Base-by-base conservation (phyloP, 2,329 filamentous ascomycete species). In the Fusarium pseudocircinatum region DNA sequence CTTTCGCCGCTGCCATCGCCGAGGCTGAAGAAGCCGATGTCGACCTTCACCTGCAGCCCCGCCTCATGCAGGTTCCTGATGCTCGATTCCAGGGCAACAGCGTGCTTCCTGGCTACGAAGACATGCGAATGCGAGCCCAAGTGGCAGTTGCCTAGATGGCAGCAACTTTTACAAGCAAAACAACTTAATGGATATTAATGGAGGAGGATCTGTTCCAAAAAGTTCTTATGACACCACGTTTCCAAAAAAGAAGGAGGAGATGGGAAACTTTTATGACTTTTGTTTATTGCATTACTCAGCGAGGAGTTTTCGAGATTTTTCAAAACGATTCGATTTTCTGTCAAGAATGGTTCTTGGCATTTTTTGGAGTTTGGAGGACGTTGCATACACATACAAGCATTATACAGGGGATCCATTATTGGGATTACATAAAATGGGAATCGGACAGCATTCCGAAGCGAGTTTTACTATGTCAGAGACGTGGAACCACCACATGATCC, bases 1-100 rank as follows among this genome's bases (percentile, higher is more conserved):
- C 81, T 61, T 89, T 89, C 67, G 87, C 88, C 73, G 82, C 81
- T 14, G 85, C 83, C 30, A 80, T 87, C 69, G 82, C 82, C 2
- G 77, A 81, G 60, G 75, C 77, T 15, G 82, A 85, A 64, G 83
- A 84, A 61, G 83, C 83, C 6, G 85, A 84, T 26, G 83, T 81
- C 15, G 85, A 88, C 28, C 80, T 81, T 15, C 82, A 83, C 66
- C 69, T 88, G 20, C 79, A 79, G 58, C 85, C 85, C 20, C 82
- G 86, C 43, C 62, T 83, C 34, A 69, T 85, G 52, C 77, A 79
- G 28, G 76, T 81, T 37, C 82, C 83, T 1, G 77, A 81, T 14
- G 69, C 78, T 11, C 74, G 79, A 15, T 80, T 79, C 37, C 81
- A 80, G 63, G 76, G 76, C 30, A 79, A 75, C 57, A 77, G 78